A percentile compares a stretch with the other conserved stretches of the same genome.
phyloP scores from a whole-genome alignment of 768 basidiomycete species.

The Rhodotorula kratochvilovae region DNA sequence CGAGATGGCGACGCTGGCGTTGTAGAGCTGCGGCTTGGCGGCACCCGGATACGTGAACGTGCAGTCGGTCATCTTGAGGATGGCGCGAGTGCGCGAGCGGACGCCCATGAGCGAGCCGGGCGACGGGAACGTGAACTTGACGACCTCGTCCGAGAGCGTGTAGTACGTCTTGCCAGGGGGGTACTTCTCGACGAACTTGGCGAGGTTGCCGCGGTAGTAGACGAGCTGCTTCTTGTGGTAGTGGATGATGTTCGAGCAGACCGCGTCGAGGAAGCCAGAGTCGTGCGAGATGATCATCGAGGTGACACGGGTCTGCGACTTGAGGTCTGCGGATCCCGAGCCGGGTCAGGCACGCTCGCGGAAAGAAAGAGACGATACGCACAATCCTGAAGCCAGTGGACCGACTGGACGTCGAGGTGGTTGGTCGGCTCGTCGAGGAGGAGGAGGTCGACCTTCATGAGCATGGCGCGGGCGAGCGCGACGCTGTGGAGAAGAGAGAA shows the following conservation, averaged over 20 bases:
- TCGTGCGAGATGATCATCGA: constrained; percentile 95
- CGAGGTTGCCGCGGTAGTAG: constrained; percentile 89
- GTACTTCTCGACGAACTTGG: constrained; percentile 68
- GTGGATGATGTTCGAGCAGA: constrained; percentile 95
- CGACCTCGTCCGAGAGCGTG: constrained; percentile 83
- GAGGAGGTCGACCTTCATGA: constrained; percentile 70
- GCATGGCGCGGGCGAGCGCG: constrained; percentile 90
- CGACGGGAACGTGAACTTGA: constrained; percentile 92
- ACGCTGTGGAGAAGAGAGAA: constrained; percentile 48
- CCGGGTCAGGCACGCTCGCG: neutral
- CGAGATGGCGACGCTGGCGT: constrained; percentile 89
- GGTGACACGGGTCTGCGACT: constrained; percentile 73
- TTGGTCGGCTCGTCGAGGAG: constrained; percentile 58
- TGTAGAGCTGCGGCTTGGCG: constrained; percentile 68
- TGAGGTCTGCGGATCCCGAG: constrained; percentile 53
- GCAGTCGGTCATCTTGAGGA: constrained; percentile 83
- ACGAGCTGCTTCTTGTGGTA: constrained; percentile 95
- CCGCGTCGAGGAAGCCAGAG: constrained; percentile 90
- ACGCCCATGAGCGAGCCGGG: constrained; percentile 97
- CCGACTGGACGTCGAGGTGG: constrained; percentile 60
- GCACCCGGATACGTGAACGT: constrained; percentile 92
- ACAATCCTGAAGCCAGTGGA: constrained; percentile 82
- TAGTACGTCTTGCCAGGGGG: constrained; percentile 96
- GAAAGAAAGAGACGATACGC: neutral
- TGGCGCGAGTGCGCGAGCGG: constrained; percentile 88